Base-by-base conservation (phyloP, 2,329 filamentous ascomycete species). In the Trichoderma harzianum region DNA sequence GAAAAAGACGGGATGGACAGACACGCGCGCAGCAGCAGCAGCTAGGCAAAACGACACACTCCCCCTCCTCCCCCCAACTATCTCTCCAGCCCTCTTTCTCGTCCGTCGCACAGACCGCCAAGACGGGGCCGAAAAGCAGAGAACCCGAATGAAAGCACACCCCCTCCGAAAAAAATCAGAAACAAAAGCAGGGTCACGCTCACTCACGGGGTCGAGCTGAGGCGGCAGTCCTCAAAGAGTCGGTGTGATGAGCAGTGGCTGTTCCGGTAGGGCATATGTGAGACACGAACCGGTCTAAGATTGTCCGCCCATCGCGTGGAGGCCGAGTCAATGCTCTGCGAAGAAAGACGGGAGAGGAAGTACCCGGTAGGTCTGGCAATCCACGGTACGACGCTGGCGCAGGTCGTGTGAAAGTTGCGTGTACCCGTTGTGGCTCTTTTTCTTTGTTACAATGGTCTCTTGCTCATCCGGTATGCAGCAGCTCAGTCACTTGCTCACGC, bases 321-420 rank as follows among this genome's bases (percentile, higher is more conserved):
- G 66, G 66, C 55, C 57, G 57, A 60, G 43, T 61, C 39, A 62
- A 47, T 34, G 66, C 55, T 24, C 14, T 24, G 7, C 36, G 10
- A 24, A 3, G 18, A 14, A 21, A 6, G 3, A 53, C 36, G 36
- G 14, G 10, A 34, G n/a, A 26, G 30, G 53, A 5, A 12, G 6
- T 26, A 24, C 39, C 53, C 34, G 60, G 34, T 51, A 65, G 53
- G 34, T n/a, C 43, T 51, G 18, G 16, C 61, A 60, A 47, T 32
- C 61, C 21, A 53, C 62, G 28, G 66, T 71, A 34, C 69, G 53
- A 71, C 69, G 61, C 34, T 71, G 69, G 69, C 69, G 69, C 32
- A 66, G 69, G 69, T 71, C 69, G 51, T 71, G 69, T 71, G 69
- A 71, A 66, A 47, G 36, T 21, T 66, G 51, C 32, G 39, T 60